Evolutionary conservation across 768 basidiomycete genomes (phyloP).

Genomic region (Boletus edulis): DNA sequence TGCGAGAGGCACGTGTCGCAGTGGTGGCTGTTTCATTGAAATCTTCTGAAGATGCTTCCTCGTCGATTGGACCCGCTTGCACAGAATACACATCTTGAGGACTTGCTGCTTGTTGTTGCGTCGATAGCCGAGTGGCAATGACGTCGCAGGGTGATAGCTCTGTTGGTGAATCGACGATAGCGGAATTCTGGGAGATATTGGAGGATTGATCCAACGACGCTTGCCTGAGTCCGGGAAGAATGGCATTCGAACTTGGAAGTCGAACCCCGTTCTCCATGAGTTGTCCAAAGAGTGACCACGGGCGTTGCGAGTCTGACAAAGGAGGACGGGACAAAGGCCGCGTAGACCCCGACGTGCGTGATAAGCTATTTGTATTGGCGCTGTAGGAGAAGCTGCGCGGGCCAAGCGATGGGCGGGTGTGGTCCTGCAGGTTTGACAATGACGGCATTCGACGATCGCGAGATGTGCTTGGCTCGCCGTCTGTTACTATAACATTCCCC

Average conservation of each 20-base stretch:
- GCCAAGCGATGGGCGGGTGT: conserved; percentile 1
- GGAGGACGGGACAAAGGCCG: conserved; percentile 6
- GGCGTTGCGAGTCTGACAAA: conserved; percentile 23
- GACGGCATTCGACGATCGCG: conserved; percentile 20
- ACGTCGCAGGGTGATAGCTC: not conserved
- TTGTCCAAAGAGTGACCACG: conserved; percentile 71
- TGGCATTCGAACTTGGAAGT: conserved; percentile 15
- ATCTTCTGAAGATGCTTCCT: conserved; percentile 12
- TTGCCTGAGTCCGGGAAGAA: conserved; percentile 2
- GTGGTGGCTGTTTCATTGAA: conserved; percentile 10
- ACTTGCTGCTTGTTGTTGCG: not conserved
- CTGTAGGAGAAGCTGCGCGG: conserved; percentile 12
- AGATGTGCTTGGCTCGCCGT: conserved; percentile 13
- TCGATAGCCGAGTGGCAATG: not conserved
- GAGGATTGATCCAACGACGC: not conserved
- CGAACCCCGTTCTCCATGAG: conserved; percentile 67
- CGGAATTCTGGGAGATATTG: not conserved
- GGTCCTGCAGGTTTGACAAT: not conserved
- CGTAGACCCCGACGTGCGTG: conserved; percentile 14
- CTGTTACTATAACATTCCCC: conserved; percentile 10
- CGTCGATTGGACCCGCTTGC: not conserved
- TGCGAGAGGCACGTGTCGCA: conserved; percentile 8
- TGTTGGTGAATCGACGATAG: conserved; percentile 3
- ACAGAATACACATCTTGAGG: not conserved
- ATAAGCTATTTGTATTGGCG: conserved; percentile 8